Evolutionary conservation across 306 rosid species (phyloP).

Genomic region (Begonia masoniana): DNA sequence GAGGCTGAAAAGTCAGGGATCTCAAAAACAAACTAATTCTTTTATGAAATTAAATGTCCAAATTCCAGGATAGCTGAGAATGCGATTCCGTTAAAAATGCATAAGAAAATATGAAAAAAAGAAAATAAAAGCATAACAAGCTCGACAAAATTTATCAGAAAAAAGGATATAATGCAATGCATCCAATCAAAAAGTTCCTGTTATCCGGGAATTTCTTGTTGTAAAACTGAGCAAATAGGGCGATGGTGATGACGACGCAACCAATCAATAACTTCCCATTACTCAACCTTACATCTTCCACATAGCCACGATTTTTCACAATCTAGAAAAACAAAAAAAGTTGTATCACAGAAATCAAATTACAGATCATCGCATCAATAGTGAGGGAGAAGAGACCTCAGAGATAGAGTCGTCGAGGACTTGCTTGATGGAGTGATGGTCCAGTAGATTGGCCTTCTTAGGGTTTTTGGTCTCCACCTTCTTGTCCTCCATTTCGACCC

Average conservation of each 20-base stretch:
- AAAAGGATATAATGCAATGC: conserved; percentile 84
- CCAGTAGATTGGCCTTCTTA: conserved; percentile 80
- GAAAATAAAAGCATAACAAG: not conserved
- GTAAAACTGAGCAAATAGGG: conserved; percentile 87
- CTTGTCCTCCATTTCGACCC: too few species aligned
- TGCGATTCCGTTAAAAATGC: not conserved
- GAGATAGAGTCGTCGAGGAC: conserved; percentile 77
- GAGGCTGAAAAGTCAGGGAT: too few species aligned
- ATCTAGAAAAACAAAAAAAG: conserved; percentile 22
- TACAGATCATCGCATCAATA: not conserved
- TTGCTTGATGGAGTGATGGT: conserved; percentile 79
- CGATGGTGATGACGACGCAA: conserved; percentile 54
- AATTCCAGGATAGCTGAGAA: too few species aligned
- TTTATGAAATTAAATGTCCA: too few species aligned
- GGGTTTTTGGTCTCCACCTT: conserved; percentile 28
- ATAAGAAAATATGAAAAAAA: not conserved
- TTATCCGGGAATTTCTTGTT: conserved; percentile 92
- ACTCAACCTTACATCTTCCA: conserved; percentile 83
- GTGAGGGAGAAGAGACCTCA: conserved; percentile 36
- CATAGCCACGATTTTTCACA: conserved; percentile 62
- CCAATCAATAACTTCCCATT: conserved; percentile 56
- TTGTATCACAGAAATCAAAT: not conserved
- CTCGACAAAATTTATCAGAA: too few species aligned
- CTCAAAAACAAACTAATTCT: not conserved
- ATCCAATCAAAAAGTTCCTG: conserved; percentile 58